These are phyloP conservation scores for Monocercomonoides exilis DNA, from an alignment of 78 protist genomes.

Conservation along the genomic window DNA sequence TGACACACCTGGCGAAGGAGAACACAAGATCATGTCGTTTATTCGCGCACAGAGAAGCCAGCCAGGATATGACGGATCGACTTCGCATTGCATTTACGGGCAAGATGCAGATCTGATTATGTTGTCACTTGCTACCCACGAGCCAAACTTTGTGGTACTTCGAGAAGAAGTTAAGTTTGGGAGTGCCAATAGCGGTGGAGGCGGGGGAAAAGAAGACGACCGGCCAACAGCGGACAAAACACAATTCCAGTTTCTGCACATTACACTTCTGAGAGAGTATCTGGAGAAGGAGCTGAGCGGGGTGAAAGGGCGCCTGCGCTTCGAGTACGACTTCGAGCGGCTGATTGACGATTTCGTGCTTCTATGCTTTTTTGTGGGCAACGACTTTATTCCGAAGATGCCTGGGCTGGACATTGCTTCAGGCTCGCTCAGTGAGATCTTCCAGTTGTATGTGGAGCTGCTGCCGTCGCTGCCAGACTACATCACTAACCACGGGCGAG, in stretches of 20 bases:
- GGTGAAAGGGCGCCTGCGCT: neutral
- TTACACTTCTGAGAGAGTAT: constrained; percentile 50
- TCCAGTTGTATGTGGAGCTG: constrained; percentile 48
- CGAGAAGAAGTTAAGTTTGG: constrained; percentile 62
- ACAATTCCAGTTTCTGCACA: constrained; percentile 28
- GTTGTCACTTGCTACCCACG: constrained; percentile 95
- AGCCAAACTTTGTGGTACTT: constrained; percentile 82
- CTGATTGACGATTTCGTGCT: constrained; percentile 91
- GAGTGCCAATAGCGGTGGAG: neutral
- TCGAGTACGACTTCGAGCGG: constrained; percentile 69
- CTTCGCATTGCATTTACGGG: constrained; percentile 68
- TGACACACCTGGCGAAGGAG: constrained; percentile 98
- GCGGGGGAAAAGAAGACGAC: constrained; percentile 9
- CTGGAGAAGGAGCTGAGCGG: constrained; percentile 31
- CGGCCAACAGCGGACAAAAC: neutral
- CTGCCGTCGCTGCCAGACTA: constrained; percentile 42
- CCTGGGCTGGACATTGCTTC: constrained; percentile 86
- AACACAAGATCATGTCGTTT: constrained; percentile 96
- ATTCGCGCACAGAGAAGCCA: constrained; percentile 67
- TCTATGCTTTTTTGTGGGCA: constrained; percentile 91
- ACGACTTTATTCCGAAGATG: constrained; percentile 98
- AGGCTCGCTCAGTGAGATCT: constrained; percentile 73
- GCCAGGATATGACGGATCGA: constrained; percentile 74
- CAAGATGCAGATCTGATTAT: constrained; percentile 98
- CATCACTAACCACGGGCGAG: constrained; percentile 56